Evolutionary conservation across 2,329 filamentous ascomycete genomes (phyloP).

Genomic region (Rutstroemia sp.): DNA sequence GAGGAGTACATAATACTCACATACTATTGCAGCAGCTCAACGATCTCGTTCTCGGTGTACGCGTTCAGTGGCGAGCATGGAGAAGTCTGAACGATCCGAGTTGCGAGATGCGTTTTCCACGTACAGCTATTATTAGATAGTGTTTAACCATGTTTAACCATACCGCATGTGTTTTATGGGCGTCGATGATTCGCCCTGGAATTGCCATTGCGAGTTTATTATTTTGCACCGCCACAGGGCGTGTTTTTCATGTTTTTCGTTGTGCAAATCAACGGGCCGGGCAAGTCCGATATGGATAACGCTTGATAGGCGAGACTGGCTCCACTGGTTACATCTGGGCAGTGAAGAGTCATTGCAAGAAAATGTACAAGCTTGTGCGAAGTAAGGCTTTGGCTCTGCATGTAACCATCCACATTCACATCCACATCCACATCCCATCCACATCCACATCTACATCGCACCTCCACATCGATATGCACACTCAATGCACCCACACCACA

Average conservation of each 20-base stretch:
- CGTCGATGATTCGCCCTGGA: neutral
- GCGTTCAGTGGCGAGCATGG: conserved; percentile 8
- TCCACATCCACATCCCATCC: neutral
- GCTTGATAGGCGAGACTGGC: neutral
- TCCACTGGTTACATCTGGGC: neutral
- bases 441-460: neutral
- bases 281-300: neutral
- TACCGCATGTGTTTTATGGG: neutral
- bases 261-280: conserved; percentile 4
- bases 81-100: neutral
- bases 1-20: neutral
- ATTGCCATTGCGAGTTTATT: neutral
- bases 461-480: neutral
- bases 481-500: neutral
- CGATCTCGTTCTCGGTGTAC: conserved; percentile 2
- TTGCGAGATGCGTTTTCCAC: too few species aligned
- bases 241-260: neutral
- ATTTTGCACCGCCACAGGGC: conserved; percentile 5
- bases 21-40: neutral
- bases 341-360: neutral
- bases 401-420: too few species aligned
- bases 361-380: too few species aligned
- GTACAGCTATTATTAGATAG: conserved; percentile 2
- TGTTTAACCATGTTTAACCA: too few species aligned
- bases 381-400: too few species aligned